Evolutionary conservation across 306 rosid species (phyloP).

Genomic region (Begonia fuchsioides): DNA sequence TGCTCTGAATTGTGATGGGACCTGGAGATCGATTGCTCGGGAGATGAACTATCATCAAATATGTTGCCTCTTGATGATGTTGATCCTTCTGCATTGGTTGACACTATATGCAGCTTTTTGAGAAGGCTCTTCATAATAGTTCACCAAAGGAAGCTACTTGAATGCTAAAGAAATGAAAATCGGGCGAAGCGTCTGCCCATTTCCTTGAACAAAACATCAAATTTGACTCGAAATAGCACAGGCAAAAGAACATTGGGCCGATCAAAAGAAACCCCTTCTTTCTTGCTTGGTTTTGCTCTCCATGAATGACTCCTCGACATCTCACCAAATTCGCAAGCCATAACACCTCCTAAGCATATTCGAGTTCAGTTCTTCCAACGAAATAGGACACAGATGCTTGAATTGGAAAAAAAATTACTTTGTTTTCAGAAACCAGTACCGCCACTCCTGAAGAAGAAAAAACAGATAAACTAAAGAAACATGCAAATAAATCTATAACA

Average conservation of each 20-base stretch:
- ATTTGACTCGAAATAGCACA: conserved; percentile 21
- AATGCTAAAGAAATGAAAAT: conserved; percentile 31
- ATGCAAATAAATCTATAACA: conserved; percentile 12
- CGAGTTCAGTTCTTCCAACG: conserved; percentile 21
- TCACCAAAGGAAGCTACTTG: conserved; percentile 18
- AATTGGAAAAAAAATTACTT: conserved; percentile 22
- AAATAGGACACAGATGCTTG: conserved; percentile 32
- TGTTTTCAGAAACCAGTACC: conserved; percentile 14
- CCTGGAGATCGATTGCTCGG: conserved; percentile 33
- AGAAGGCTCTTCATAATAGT: conserved; percentile 75
- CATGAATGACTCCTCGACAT: conserved; percentile 12
- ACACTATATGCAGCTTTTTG: conserved; percentile 78
- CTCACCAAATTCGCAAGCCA: conserved; percentile 30
- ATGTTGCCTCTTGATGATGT: conserved; percentile 48
- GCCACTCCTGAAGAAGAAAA: conserved; percentile 12
- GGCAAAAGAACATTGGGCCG: conserved; percentile 18
- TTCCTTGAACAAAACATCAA: conserved; percentile 58
- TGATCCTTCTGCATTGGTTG: conserved; percentile 42
- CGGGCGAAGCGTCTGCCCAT: conserved; percentile 54
- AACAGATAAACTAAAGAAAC: conserved; percentile 11
- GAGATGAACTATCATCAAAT: conserved; percentile 31
- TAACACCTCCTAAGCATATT: conserved; percentile 21
- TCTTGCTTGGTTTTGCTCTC: conserved; percentile 6
- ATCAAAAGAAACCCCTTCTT: conserved; percentile 16
- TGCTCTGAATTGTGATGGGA: conserved; percentile 39